Conservation (phyloP, 495 filamentous ascomycete genomes). For the Xylaria acuta region DNA sequence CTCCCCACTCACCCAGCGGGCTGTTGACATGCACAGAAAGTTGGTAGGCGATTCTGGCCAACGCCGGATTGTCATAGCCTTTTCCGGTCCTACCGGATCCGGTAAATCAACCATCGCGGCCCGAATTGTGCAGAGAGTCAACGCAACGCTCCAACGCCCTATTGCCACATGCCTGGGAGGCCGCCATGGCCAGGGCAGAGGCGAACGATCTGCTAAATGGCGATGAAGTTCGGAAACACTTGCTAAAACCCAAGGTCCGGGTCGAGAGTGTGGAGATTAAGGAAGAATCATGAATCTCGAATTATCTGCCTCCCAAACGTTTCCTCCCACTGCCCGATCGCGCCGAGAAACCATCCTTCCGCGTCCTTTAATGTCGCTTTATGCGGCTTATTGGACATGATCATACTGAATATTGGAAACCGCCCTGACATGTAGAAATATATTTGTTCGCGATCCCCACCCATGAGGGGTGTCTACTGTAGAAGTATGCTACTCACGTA, state of each 20-base stretch:
- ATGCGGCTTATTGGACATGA: too few relatives aligned
- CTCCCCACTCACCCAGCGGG: constrained; percentile 27
- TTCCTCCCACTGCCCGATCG: too few relatives aligned
- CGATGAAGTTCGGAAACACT: constrained; percentile 3
- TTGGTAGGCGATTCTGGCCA: constrained; percentile 8
- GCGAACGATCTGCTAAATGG: constrained; percentile 53
- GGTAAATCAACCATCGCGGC: constrained; percentile 54
- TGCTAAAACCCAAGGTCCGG: constrained; percentile 1
- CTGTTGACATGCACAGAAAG: constrained; percentile 8
- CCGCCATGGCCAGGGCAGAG: constrained; percentile 48
- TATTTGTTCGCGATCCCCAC: too few relatives aligned
- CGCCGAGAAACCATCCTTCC: too few relatives aligned
- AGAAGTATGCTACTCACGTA: too few relatives aligned
- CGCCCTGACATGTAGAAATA: too few relatives aligned
- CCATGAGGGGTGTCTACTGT: background rate
- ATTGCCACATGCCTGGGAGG: constrained; percentile 40
- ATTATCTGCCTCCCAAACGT: background rate
- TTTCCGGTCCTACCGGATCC: constrained; percentile 51
- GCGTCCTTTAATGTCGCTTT: too few relatives aligned
- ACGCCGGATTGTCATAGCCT: constrained; percentile 40
- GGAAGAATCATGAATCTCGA: background rate
- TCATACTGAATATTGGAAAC: too few relatives aligned
- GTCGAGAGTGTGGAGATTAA: constrained; percentile 14
- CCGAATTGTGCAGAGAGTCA: constrained; percentile 42
- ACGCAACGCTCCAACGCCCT: constrained; percentile 27